Percentiles rank a stretch among this genome's conserved stretches.
Conservation (phyloP, 306 rosid species). For the Delonix regia region DNA sequence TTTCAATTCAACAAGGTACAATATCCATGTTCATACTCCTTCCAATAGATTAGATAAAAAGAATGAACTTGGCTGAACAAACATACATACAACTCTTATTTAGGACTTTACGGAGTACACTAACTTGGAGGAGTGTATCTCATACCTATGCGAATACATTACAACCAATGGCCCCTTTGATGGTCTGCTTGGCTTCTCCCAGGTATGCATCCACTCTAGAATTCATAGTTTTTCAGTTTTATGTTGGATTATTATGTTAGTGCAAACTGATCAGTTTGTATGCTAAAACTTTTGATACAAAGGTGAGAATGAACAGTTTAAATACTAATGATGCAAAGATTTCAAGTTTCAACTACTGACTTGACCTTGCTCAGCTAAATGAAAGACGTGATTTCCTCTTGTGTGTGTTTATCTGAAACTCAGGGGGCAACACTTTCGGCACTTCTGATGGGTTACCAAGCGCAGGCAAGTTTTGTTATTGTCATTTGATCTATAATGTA, state of each 20-base stretch:
- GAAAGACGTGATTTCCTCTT: background rate
- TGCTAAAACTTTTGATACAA: background rate
- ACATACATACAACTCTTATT: constrained; percentile 4
- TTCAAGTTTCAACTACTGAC: background rate
- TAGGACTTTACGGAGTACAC: constrained; percentile 82
- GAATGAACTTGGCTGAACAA: constrained; percentile 14
- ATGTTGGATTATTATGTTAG: background rate
- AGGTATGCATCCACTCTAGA: constrained; percentile 44
- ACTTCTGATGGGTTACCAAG: constrained; percentile 74
- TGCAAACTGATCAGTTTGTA: background rate
- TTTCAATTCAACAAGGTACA: constrained; percentile 78
- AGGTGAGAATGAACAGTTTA: background rate
- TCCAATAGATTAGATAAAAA: constrained; percentile 11
- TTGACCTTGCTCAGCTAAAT: background rate
- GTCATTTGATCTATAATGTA: background rate
- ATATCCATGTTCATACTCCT: background rate
- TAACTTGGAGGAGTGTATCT: constrained; percentile 79
- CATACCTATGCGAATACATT: constrained; percentile 73
- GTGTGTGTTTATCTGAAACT: constrained; percentile 12
- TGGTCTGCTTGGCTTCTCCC: constrained; percentile 84
- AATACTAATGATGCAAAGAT: background rate
- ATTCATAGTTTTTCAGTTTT: background rate
- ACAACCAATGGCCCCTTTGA: constrained; percentile 80
- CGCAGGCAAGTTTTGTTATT: constrained; percentile 52
- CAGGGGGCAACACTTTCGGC: constrained; percentile 81